Conservation (phyloP, 164 flowering plant species). For the Dillenia suffruticosa region DNA sequence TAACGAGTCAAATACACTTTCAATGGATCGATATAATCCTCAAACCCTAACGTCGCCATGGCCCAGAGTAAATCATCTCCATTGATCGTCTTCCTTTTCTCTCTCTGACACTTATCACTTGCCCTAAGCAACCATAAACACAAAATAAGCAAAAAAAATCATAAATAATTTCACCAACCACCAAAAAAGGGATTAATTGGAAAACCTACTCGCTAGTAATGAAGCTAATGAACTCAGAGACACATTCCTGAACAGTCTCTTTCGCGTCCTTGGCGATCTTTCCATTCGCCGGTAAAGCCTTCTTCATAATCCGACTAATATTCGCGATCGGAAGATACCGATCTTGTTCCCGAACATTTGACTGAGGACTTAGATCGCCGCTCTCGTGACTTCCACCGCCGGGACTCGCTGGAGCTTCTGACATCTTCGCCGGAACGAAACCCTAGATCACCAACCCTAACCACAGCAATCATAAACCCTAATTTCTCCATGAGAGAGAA, state of each 20-base stretch:
- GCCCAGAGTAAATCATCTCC: conserved; percentile 70
- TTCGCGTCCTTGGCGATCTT: conserved; percentile 81
- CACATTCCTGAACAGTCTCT: conserved; percentile 79
- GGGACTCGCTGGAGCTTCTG: conserved; percentile 57
- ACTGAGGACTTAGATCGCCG: conserved; percentile 61
- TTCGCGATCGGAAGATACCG: conserved; percentile 76
- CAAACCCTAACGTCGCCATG: conserved; percentile 69
- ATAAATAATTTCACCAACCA: background rate
- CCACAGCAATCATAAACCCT: conserved; percentile 9
- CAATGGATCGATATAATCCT: conserved; percentile 58
- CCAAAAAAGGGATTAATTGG: background rate
- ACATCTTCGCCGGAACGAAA: conserved; percentile 28
- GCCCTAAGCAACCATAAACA: conserved; percentile 29
- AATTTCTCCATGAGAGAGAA: background rate
- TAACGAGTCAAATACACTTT: conserved; percentile 50
- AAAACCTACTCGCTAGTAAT: conserved; percentile 66
- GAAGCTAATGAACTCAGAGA: conserved; percentile 73
- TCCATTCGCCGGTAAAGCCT: conserved; percentile 70
- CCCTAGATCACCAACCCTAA: conserved; percentile 10
- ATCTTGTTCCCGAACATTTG: conserved; percentile 67
- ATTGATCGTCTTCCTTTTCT: conserved; percentile 62
- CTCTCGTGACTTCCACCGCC: conserved; percentile 60
- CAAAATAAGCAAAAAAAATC: background rate
- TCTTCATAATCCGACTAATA: conserved; percentile 79
- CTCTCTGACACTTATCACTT: conserved; percentile 64